These are phyloP conservation scores for Escallonia rubra DNA, from an alignment of 129 eudicot species.

Conservation along the genomic window DNA sequence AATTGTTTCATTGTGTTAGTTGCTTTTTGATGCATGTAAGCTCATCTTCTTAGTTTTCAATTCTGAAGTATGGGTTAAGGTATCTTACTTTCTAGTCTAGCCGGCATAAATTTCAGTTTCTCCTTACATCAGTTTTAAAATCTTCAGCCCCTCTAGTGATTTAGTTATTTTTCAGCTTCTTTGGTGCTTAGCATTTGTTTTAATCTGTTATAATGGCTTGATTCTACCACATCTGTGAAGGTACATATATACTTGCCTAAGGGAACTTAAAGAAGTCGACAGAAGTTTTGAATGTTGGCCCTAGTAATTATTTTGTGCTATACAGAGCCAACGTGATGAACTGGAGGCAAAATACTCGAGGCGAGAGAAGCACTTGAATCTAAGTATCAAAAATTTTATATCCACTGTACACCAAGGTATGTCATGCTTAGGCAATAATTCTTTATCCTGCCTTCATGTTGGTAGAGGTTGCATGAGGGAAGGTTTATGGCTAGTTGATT, in stretches of 20 bases:
- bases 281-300: background rate
- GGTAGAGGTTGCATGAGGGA: no score
- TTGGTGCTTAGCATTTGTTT: no score
- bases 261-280: background rate
- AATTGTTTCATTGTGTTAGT: no score
- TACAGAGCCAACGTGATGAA: slow-evolving; percentile 71
- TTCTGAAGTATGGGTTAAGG: no score
- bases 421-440: background rate
- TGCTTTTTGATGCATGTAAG: no score
- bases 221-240: background rate
- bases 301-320: background rate
- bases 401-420: slow-evolving; percentile 68
- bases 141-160: background rate
- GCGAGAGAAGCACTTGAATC: slow-evolving; percentile 79
- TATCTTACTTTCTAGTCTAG: no score
- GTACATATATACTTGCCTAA: background rate
- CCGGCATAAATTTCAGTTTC: no score
- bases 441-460: no score
- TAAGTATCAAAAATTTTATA: slow-evolving; percentile 68
- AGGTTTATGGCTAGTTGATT: no score
- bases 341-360: slow-evolving; percentile 68
- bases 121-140: no score
- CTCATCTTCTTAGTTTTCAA: no score
- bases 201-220: background rate
- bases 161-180: background rate